Conservation (phyloP, 1,284 basidiomycete species). For the Paramarasmius palmivorus region DNA sequence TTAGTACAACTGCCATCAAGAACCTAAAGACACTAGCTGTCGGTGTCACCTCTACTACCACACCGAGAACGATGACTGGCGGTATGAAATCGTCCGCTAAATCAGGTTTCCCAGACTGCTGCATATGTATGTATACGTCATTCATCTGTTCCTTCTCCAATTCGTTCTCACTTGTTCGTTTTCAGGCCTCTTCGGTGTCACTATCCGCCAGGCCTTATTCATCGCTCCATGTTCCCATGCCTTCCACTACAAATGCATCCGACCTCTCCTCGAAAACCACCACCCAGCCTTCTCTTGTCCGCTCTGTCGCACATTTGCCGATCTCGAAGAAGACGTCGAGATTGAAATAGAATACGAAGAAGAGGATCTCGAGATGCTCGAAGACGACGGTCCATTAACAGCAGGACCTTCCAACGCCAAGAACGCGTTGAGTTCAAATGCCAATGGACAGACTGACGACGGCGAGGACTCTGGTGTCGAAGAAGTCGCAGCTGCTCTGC, state of each 20-base stretch:
- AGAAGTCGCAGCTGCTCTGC: constrained; percentile 3
- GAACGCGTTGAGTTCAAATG: too few relatives aligned
- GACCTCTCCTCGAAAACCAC: constrained; percentile 84
- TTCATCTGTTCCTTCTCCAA: background rate
- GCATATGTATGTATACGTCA: constrained; percentile 71
- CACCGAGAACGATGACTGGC: constrained; percentile 5
- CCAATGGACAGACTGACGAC: constrained; percentile 1
- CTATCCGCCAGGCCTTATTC: constrained; percentile 95
- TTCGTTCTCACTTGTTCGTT: background rate
- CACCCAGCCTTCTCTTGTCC: constrained; percentile 96
- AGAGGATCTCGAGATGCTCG: constrained; percentile 18
- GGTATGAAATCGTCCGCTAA: constrained; percentile 16
- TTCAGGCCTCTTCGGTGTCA: constrained; percentile 86
- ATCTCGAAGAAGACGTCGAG: constrained; percentile 96
- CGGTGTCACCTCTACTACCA: constrained; percentile 24
- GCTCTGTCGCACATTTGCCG: constrained; percentile 89
- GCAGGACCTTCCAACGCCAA: background rate
- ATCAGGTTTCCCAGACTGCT: constrained; percentile 82
- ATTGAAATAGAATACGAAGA: constrained; percentile 43
- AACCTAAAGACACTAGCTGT: constrained; percentile 77
- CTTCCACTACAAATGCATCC: constrained; percentile 98
- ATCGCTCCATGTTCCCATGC: constrained; percentile 97
- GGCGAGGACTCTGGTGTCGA: constrained; percentile 14
- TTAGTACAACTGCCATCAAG: constrained; percentile 77
- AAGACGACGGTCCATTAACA: background rate